Base-by-base conservation (phyloP, 371 early-diverging fungal genomes). In the Mucor sp. region DNA sequence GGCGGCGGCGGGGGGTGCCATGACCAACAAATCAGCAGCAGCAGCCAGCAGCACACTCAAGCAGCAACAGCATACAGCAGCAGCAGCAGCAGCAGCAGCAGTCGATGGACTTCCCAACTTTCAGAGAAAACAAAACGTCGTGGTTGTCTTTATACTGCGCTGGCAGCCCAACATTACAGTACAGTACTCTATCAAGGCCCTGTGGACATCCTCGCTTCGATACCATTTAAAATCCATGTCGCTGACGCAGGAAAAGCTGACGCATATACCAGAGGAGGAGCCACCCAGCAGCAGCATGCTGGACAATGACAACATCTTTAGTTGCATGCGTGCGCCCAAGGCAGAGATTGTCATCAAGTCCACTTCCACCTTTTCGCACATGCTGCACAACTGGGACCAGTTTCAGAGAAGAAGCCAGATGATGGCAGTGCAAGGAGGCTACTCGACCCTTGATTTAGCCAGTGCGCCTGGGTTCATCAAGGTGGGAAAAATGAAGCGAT, bases 161-260 rank as follows among this genome's bases (percentile, higher is more conserved):
- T 96, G 96, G 96, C 90, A 94, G 28, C 94, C 95, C 1, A 92
- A 94, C 67, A 90, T 97, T 33, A 91, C 91, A 0, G 88, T 98
- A n/a, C 90, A 93, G 30, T 97, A 97, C 79, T 88, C 90, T 47
- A 90, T 97, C 63, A 73, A 75, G 9, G 84, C 82, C 9, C 74
- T 77, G 11, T 84, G 80, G 82, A 55, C 77, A 23, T 81, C 84
- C 8, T 37, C 74, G 3, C 58, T 78, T 35, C 74, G 79, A 43
- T 77, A 77, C 6, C 69, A 62, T 12, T 33, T 72, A 11, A 21
- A 60, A 5, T 68, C 58, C 23, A 32, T 61, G 12, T 53, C 67
- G 7, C 66, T 67, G 14, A 69, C 50, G 5, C 72, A 77, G 25
- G 72, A 65, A 1, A 28, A 72, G 11, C 55, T 76, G 25, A 60